Evolutionary conservation across 2,329 filamentous ascomycete species (phyloP), one percentile per base, ranked within the genome.

Genomic region (Cladosporium velox): DNA sequence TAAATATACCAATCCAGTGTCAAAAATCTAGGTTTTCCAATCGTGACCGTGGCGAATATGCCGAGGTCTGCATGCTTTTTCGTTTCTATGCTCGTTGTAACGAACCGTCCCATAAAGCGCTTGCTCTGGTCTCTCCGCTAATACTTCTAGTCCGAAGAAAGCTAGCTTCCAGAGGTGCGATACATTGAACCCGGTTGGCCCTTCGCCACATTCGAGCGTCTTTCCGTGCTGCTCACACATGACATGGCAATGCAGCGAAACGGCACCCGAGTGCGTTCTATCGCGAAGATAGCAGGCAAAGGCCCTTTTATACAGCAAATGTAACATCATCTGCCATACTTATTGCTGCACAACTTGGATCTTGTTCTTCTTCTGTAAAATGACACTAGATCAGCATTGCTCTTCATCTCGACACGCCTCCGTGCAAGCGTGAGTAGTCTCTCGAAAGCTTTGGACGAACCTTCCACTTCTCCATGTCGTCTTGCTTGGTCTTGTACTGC

Each of bases 381-480:
- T 11, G 28, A 65, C 4, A 15, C 5, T 24, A 15, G 7, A 4
- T 59, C 51, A 51, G 57, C 21, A 35, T 18, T 4, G 7, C 38
- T 28, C 26, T 8, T 52, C 54, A 11, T 60, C 44, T n/a, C 44
- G 44, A 49, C 24, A 59, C 7, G 41, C 11, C 41, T n/a, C 2
- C 41, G 41, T 44, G 15, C 38, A 6, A 15, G 35, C 12, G 12
- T 38, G 35, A 12, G 32, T 34, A 11, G 32, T 2, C 32, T 8
- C 10, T 10, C 1, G 15, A 44, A 21, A 47, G 10, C 41, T 18
- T 5, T n/a, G 18, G 15, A 28, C 26, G 61, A 67, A 96, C 94
- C 92, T 99, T 99, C 95, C 95, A 99, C 79, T 90, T 93, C 78
- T 99, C 94, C 84, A 99, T 87, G 77, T 99, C 95, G 51, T 92